A percentile compares a stretch with the other conserved stretches of the same genome.
Evolutionary conservation across 2,329 filamentous ascomycete species (phyloP).

Genomic region (Cladophialophora exuberans): DNA sequence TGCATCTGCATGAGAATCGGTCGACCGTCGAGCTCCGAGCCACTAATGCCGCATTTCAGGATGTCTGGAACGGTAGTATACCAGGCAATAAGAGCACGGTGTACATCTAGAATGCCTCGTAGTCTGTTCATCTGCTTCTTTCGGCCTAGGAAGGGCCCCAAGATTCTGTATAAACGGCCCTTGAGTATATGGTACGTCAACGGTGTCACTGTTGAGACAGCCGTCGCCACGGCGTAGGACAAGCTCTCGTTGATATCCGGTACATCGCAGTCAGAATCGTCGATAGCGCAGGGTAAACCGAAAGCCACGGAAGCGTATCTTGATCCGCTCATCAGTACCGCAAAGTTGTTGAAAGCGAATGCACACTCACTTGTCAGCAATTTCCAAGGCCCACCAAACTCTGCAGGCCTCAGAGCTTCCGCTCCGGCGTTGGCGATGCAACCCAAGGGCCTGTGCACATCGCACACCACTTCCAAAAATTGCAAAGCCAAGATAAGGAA

Average conservation of each 20-base stretch:
- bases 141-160: slow-evolving; percentile 13
- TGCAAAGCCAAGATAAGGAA: slow-evolving; percentile 13
- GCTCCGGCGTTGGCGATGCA: slow-evolving; percentile 9
- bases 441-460: slow-evolving; percentile 8
- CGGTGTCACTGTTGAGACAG: neutral
- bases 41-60: neutral
- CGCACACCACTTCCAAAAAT: slow-evolving; percentile 12
- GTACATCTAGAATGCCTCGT: neutral
- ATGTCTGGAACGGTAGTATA: neutral
- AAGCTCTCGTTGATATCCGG: slow-evolving; percentile 2
- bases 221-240: neutral
- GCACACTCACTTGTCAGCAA: slow-evolving; percentile 8
- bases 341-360: neutral
- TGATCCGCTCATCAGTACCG: neutral
- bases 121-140: slow-evolving; percentile 5
- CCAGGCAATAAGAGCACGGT: neutral
- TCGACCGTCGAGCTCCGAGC: neutral
- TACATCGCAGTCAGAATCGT: slow-evolving; percentile 14
- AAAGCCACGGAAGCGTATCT: slow-evolving; percentile 12
- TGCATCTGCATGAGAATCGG: slow-evolving; percentile 6
- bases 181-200: slow-evolving; percentile 13
- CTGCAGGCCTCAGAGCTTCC: slow-evolving; percentile 1
- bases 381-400: slow-evolving; percentile 17
- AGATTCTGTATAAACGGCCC: slow-evolving; percentile 10
- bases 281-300: slow-evolving; percentile 10